Evolutionary conservation across 257 asterid species (phyloP), one percentile per base, ranked within the genome.

Genomic region (Ballota nigra): DNA sequence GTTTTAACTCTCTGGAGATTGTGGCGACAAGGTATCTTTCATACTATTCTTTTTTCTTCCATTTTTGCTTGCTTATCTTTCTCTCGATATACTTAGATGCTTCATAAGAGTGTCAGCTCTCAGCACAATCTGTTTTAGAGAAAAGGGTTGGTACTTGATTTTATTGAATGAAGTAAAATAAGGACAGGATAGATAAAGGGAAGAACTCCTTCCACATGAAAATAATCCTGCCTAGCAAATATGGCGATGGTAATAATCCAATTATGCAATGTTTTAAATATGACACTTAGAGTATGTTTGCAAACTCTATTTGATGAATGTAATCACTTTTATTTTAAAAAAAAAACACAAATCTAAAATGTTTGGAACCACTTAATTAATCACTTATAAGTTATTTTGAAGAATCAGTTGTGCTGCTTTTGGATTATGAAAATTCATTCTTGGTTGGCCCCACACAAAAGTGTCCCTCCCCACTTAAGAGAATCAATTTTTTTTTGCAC

Each of bases 1-100:
- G 80, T 67, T 79, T 83, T 41, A 83, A 88, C 81, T 90, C 98
- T 4, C 71, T 93, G 68, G 96, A 93, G 84, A 81, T 90, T 62
- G 89, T 83, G 38, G 61, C 70, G 24, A 69, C 77, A 33, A 93
- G 96, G 98, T 93, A 89, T 75, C 58, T 63, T 24, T 34, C 41
- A 16, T 75, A 36, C 66, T 66, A 55, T 45, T n/a, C n/a, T 34
- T 59, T 34, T 28, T 55, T 66, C 19, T 67, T 10, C 34, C 20
- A 36, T 15, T 26, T 53, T 52, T 19, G 3, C 22, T 40, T 69
- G 31, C 55, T 29, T 45, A 34, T 23, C 40, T 29, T 76, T 28
- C 68, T 10, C 15, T 69, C 73, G 61, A 66, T 69, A 18, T 41
- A n/a, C 53, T 12, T 26, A 57, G 19, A 41, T 75, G 45, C 74